phyloP scores from a whole-genome alignment of 1,139 yeast species.

The Nakaseomyces bracarensis region DNA sequence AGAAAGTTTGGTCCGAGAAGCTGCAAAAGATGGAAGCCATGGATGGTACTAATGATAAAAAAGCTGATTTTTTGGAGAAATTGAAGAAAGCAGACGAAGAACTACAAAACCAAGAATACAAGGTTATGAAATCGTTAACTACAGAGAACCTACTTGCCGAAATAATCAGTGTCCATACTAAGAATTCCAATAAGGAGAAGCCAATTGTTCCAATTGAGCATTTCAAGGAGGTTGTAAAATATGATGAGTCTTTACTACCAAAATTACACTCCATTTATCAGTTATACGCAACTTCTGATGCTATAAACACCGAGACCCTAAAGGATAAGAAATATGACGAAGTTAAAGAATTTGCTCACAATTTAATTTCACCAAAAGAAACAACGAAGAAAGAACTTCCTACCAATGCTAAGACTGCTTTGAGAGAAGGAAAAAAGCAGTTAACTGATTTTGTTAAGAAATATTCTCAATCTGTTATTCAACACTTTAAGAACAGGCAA shows the following conservation, averaged over 20 bases:
- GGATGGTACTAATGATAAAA: slow-evolving; percentile 23
- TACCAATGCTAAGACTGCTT: slow-evolving; percentile 17
- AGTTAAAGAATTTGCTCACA: slow-evolving; percentile 16
- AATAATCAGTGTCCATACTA: slow-evolving; percentile 25
- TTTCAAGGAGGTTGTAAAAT: slow-evolving; percentile 21
- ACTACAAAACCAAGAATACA: slow-evolving; percentile 22
- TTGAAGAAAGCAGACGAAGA: slow-evolving; percentile 22
- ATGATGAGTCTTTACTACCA: slow-evolving; percentile 18
- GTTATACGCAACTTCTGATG: slow-evolving; percentile 19
- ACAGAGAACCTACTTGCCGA: slow-evolving; percentile 23
- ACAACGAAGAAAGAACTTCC: slow-evolving; percentile 25
- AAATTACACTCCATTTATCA: slow-evolving; percentile 23
- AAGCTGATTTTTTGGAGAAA: slow-evolving; percentile 20
- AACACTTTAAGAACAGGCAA: slow-evolving; percentile 12
- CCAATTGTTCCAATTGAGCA: slow-evolving; percentile 17
- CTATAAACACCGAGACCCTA: slow-evolving; percentile 15
- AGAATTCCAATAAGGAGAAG: slow-evolving; percentile 12
- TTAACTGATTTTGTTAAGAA: slow-evolving; percentile 18
- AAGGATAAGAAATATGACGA: slow-evolving; percentile 21
- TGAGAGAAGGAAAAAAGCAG: slow-evolving; percentile 22
- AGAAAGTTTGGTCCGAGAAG: slow-evolving; percentile 48
- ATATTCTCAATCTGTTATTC: slow-evolving; percentile 25
- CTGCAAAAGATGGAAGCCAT: slow-evolving; percentile 20
- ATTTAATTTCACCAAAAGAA: slow-evolving; percentile 19
- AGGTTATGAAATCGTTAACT: slow-evolving; percentile 26